Base-by-base conservation (phyloP, 352 stramenopile genomes). In the Pythium monospermum region DNA sequence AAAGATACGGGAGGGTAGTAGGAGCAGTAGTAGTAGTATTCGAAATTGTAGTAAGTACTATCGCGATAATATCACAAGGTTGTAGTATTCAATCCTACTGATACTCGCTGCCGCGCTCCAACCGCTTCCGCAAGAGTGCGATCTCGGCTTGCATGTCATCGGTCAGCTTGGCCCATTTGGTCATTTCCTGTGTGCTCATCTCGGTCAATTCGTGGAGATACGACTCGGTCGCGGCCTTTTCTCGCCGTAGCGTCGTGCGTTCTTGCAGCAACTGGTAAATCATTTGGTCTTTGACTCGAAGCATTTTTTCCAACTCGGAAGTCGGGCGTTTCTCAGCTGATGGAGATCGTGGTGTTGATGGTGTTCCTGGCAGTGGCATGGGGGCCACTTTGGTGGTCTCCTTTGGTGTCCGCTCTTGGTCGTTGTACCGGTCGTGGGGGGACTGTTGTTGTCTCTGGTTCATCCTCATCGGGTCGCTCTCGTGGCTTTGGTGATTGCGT, bases 121-220 rank as follows among this genome's bases (percentile, higher is more conserved):
- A 19, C 25, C 73, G 64, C 0, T 54, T 53, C 5, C 69, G 79
- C 30, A 91, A 49, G 13, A 73, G 63, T 49, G 87, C 79, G 12
- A 91, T 93, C 47, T 93, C 82, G 15, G 48, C 48, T 57, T 90
- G 79, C 82, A 91, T 93, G 16, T 91, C 80, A 51, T 91, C 79
- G 1, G 82, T 91, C 2, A 93, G 71, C 42, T 65, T 53, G 1
- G 82, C 71, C 82, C 82, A 93, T 38, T 93, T 93, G 25, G 84
- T 68, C 79, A 93, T 93, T 36, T 93, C 79, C 1, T 78, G 53
- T 0, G 79, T 86, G 44, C 79, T 93, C 32, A 91, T 57, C 3
- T 79, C 63, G 21, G 69, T 91, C 31, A 93, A 47, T 11, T 87
- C 69, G 13, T 83, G 70, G 3, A 91, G 55, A 41, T 83, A 73